Percentiles rank a stretch among this genome's conserved stretches.
phyloP scores from a whole-genome alignment of 192 early-diverging fungal species.

The Linnemannia zychae region DNA sequence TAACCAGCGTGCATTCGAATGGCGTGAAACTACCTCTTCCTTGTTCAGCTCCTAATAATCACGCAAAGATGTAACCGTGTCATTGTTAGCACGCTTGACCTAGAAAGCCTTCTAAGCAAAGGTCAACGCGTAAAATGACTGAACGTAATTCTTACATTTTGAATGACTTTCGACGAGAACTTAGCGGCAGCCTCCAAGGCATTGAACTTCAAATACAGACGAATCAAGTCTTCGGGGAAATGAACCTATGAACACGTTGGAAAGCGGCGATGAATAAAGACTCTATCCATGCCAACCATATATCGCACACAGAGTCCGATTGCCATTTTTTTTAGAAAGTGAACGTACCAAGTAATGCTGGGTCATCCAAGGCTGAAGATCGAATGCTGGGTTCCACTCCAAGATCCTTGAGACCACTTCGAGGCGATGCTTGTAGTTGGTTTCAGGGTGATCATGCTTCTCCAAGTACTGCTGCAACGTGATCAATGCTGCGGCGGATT shows the following conservation, averaged over 20 bases:
- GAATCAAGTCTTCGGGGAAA: slow-evolving; percentile 50
- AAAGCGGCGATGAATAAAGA: background rate
- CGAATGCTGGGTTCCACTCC: slow-evolving; percentile 27
- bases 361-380: slow-evolving; percentile 41
- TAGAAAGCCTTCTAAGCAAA: background rate
- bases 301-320: background rate
- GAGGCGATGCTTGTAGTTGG: slow-evolving; percentile 33
- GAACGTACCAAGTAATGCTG: slow-evolving; percentile 45
- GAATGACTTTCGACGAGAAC: slow-evolving; percentile 37
- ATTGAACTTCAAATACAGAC: slow-evolving; percentile 36
- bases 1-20: slow-evolving; percentile 50
- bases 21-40: slow-evolving; percentile 36
- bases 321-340: too few species aligned
- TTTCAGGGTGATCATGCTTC: slow-evolving; percentile 25
- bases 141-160: slow-evolving; percentile 8
- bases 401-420: slow-evolving; percentile 25
- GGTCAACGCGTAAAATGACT: background rate
- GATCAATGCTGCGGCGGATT: slow-evolving; percentile 16
- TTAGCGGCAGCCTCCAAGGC: slow-evolving; percentile 32
- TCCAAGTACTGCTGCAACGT: slow-evolving; percentile 34
- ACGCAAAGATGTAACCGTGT: background rate
- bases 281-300: background rate
- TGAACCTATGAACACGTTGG: slow-evolving; percentile 17
- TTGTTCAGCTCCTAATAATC: slow-evolving; percentile 35
- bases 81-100: background rate